phyloP scores from a whole-genome alignment of 2,329 filamentous ascomycete species.

The Hypoxylon sp. region DNA sequence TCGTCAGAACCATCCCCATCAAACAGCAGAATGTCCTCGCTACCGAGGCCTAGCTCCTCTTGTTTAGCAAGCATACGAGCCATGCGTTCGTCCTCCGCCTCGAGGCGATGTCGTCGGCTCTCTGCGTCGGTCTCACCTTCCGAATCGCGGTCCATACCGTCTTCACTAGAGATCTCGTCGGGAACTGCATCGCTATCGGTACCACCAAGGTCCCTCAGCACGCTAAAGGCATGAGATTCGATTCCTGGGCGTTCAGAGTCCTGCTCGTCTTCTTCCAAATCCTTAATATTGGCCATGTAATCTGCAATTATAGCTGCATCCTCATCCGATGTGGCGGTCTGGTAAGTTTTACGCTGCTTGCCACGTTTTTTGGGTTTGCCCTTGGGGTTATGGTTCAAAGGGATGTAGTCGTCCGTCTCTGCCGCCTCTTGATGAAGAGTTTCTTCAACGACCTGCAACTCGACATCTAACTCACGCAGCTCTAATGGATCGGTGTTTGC shows the following conservation, averaged over 20 bases:
- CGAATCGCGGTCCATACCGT: constrained; percentile 52
- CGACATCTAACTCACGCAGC: constrained; percentile 51
- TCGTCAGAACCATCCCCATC: constrained; percentile 60
- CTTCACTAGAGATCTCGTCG: constrained; percentile 42
- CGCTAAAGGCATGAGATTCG: constrained; percentile 48
- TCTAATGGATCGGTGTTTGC: constrained; percentile 25
- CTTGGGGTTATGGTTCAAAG: constrained; percentile 44
- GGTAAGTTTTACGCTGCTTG: constrained; percentile 13
- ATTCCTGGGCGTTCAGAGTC: constrained; percentile 41
- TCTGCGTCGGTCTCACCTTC: constrained; percentile 54
- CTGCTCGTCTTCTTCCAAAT: constrained; percentile 56
- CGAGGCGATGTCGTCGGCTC: constrained; percentile 50
- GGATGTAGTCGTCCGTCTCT: constrained; percentile 42
- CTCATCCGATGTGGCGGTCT: constrained; percentile 51
- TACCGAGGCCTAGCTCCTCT: constrained; percentile 72
- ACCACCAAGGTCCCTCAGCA: constrained; percentile 60
- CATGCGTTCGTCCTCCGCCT: constrained; percentile 71
- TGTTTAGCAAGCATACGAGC: constrained; percentile 72
- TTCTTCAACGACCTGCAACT: constrained; percentile 52
- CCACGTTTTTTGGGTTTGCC: constrained; percentile 42
- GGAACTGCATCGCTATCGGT: constrained; percentile 57
- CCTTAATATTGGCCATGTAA: constrained; percentile 76
- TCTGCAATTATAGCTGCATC: constrained; percentile 74
- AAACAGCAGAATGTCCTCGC: constrained; percentile 70
- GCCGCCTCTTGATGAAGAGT: constrained; percentile 26